Base-by-base conservation (phyloP, 2,329 filamentous ascomycete genomes). In the Fusarium goolgardi region DNA sequence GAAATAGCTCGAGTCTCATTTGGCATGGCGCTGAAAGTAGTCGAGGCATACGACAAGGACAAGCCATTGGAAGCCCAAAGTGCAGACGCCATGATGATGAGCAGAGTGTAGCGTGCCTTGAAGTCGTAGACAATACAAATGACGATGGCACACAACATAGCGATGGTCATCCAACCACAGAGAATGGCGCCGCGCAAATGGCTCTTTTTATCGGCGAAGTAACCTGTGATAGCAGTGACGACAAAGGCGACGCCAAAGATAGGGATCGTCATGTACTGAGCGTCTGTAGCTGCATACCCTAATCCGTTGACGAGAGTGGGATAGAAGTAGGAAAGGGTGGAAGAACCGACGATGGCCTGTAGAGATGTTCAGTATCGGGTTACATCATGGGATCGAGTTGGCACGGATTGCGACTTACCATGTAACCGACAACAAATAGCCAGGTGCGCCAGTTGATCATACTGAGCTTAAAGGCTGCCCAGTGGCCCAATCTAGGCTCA, bases 281-380 rank as follows among this genome's bases (percentile, higher is more conserved):
- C 32, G 32, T 35, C 32, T 2, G 32, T 35, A 2, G 32, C 32
- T n/a, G 8, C 16, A 3, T 35, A 35, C 4, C 32, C 32, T 8
- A 35, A 18, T 0, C 32, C 32, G 32, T 35, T 35, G 16, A 35
- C 32, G 8, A 35, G 32, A 0, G 32, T n/a, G 4, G 32, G 32
- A 35, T 35, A 35, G 16, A 35, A 35, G 16, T 35, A 35, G 1
- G 32, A 35, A 11, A 35, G 32, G 5, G 32, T 35, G 0, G 32
- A 35, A 11, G 32, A 35, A 3, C 32, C 32, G 2, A 35, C 32
- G 10, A 35, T 35, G 8, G 32, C 32, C 32, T 35, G 1, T 1
- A 9, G 3, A 10, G 4, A 35, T 35, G 11, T 18, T 35, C 10
- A 35, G 32, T 3, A 8, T 18, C 0, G 16, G 0, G 16, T 3